These are phyloP conservation scores for Candida sp. DNA, from an alignment of 1,139 yeast species.

Conservation along the genomic window DNA sequence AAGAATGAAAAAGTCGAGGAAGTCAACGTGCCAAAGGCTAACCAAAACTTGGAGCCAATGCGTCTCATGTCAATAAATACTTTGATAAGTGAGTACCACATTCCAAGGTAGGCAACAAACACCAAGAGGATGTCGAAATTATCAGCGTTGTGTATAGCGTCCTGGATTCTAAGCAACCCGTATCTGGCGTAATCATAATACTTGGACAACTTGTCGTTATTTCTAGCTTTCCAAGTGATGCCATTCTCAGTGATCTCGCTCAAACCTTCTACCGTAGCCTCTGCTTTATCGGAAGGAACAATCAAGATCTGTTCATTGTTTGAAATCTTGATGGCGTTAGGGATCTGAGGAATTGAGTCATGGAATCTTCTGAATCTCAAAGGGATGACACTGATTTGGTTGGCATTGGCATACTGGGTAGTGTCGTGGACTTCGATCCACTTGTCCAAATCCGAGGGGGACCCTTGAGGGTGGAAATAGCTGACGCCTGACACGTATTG, in stretches of 20 bases:
- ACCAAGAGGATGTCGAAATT: conserved; percentile 85
- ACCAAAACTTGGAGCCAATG: conserved; percentile 89
- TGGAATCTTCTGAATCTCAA: conserved; percentile 55
- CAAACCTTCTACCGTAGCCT: conserved; percentile 35
- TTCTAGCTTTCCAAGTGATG: conserved; percentile 68
- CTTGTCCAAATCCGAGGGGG: conserved; percentile 30
- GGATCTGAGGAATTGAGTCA: conserved; percentile 36
- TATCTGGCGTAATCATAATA: conserved; percentile 63
- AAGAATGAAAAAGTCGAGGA: conserved; percentile 89
- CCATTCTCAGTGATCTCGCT: conserved; percentile 40
- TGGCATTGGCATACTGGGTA: conserved; percentile 40
- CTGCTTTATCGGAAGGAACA: conserved; percentile 40
- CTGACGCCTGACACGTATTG: conserved; percentile 18
- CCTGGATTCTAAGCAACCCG: conserved; percentile 49
- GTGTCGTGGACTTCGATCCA: conserved; percentile 44
- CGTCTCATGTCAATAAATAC: conserved; percentile 81
- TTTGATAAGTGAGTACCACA: conserved; percentile 84
- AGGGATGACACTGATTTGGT: conserved; percentile 56
- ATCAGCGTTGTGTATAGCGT: conserved; percentile 77
- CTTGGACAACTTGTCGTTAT: conserved; percentile 64
- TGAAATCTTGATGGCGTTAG: conserved; percentile 34
- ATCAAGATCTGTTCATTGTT: conserved; percentile 47
- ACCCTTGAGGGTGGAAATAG: conserved; percentile 50
- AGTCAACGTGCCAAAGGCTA: conserved; percentile 80
- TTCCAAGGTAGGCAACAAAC: conserved; percentile 83